Base-by-base conservation (phyloP, 495 filamentous ascomycete genomes). In the Lophium mytilinum region DNA sequence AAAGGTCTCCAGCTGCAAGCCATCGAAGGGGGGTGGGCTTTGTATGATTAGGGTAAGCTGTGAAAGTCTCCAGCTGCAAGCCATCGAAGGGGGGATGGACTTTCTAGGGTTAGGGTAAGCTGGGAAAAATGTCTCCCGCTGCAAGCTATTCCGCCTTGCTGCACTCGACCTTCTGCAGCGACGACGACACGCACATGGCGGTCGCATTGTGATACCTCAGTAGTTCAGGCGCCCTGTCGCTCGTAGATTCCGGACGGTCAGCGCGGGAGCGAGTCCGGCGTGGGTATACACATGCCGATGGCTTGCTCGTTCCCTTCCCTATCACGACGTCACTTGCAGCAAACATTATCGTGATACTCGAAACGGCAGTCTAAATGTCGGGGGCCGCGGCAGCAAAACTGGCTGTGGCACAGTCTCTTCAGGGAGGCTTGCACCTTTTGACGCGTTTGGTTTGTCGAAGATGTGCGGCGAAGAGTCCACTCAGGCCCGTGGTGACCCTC, bases 1-100 rank as follows among this genome's bases (percentile, higher is more conserved):
- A 24, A 52, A 7, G 12, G n/a, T 36, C 49, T 19, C 19, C 30
- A 15, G 18, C 43, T 47, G 43, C 43, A 47, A 4, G 43, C 14
- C n/a, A n/a, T n/a, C n/a, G n/a, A n/a, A 71, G 76, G 41, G 59
- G 77, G 12, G 80, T 78, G 15, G 75, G 73, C 53, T 91, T 90
- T 36, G 56, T 58, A 6, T 61, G 50, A 58, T 15, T 17, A 14
- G 24, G 24, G 19, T 15, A 21, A 21, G 24, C 52, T 54, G 50
- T 1, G n/a, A 52, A n/a, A n/a, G n/a, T n/a, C n/a, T n/a, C n/a
- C n/a, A n/a, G n/a, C n/a, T n/a, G n/a, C n/a, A n/a, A n/a, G n/a
- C n/a, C n/a, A n/a, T n/a, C n/a, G n/a, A n/a, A n/a, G n/a, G n/a
- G n/a, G 59, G 77, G 12, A 79, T 78, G 15, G 75, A 74, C 53